Base-by-base conservation (phyloP, 305 asterid species). In the Salvia sclarea region DNA sequence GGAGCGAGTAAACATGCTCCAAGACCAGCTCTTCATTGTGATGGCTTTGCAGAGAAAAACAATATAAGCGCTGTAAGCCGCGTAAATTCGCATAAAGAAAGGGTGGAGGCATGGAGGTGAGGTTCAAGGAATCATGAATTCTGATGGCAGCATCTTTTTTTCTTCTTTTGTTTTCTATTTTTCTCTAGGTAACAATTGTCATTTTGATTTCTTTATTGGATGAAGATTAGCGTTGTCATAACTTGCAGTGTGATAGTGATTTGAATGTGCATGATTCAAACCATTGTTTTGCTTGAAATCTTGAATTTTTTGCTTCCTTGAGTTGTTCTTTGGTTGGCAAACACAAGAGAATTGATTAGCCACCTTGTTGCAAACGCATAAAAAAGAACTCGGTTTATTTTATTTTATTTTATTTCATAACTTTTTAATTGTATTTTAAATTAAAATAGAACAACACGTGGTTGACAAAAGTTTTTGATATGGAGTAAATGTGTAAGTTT, bases 51-150 rank as follows among this genome's bases (percentile, higher is more conserved):
- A 12, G 83, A 69, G 45, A 73, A 67, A 49, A 64, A 72, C 72
- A 80, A 73, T 22, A 0, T 17, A 13, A 71, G 65, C 30, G 57
- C 64, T 11, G 9, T 76, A 8, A 78, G 82, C 61, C 74, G 80
- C 0, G 67, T 78, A 9, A 79, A 73, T 69, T 73, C 79, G 28
- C 68, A 25, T 5, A 44, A 73, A 2, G 90, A 85, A 58, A 52
- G 72, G 61, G 78, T 68, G 25, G 86, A 78, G 69, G 69, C 81
- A 0, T 82, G 90, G 90, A 78, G 85, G 41, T 82, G 83, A 81
- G 68, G 62, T 41, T 60, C 48, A 4, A 40, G 61, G 64, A 20
- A 10, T 40, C 35, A 38, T 38, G n/a, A 40, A 70, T 60, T 21
- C 66, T 55, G 11, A 8, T 53, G 28, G 14, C n/a, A 5, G 48